Percentiles rank a stretch among this genome's conserved stretches.
Evolutionary conservation across 2,329 filamentous ascomycete species (phyloP).

Genomic region (Hypoxylon sp.): DNA sequence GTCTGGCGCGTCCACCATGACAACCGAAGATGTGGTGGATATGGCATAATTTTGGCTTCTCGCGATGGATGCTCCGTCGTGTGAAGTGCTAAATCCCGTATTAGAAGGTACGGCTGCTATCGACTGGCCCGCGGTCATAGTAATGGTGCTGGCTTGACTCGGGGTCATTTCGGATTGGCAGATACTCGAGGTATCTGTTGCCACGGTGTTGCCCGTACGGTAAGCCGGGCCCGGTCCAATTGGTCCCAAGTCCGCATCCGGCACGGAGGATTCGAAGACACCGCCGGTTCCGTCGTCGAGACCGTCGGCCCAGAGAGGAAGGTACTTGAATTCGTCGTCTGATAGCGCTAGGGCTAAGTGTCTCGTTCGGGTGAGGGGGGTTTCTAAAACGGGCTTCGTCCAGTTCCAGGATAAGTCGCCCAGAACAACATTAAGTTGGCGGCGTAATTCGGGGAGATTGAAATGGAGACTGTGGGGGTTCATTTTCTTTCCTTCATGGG

Average conservation of each 20-base stretch:
- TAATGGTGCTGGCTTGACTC: constrained; percentile 26
- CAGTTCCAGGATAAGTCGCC: constrained; percentile 41
- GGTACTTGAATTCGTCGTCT: constrained; percentile 71
- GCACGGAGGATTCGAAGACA: constrained; percentile 59
- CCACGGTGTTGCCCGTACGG: constrained; percentile 51
- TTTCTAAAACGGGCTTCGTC: constrained; percentile 51
- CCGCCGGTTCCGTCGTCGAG: constrained; percentile 66
- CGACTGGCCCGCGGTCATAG: constrained; percentile 43
- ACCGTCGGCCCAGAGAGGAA: constrained; percentile 77
- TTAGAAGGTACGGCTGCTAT: constrained; percentile 37
- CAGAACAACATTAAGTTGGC: constrained; percentile 38
- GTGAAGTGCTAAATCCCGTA: constrained; percentile 14
- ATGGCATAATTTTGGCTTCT: constrained; percentile 2
- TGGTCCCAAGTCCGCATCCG: constrained; percentile 51
- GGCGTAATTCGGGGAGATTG: constrained; percentile 5
- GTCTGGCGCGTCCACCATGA: constrained; percentile 8
- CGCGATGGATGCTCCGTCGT: constrained; percentile 3
- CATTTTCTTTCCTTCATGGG: not conserved
- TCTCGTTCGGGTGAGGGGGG: constrained; percentile 57
- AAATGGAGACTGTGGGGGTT: not conserved
- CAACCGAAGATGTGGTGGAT: constrained; percentile 13
- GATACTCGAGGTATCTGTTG: constrained; percentile 42
- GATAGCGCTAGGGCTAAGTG: constrained; percentile 68
- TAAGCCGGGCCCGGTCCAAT: constrained; percentile 54
- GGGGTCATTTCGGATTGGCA: constrained; percentile 33